These are phyloP conservation scores for Calonectria pteridis DNA, from an alignment of 2,329 filamentous ascomycete species.

Conservation along the genomic window DNA sequence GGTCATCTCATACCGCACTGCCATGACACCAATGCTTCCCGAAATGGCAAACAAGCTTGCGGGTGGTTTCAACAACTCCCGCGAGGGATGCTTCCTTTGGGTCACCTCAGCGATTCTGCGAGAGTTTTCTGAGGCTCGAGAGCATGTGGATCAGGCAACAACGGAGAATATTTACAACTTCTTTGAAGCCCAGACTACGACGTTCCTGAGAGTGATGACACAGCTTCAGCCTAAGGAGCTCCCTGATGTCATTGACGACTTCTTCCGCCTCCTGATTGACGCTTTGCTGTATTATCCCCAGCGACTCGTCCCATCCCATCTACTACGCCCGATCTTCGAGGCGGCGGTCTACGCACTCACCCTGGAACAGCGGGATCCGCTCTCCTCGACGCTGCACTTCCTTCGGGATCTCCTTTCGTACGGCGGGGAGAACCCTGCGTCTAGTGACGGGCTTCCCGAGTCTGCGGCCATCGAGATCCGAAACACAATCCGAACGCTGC, in stretches of 20 bases:
- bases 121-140: slow-evolving; percentile 92
- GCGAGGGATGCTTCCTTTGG: slow-evolving; percentile 99
- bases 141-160: slow-evolving; percentile 84
- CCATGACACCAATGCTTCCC: slow-evolving; percentile 86
- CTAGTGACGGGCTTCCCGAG: slow-evolving; percentile 67
- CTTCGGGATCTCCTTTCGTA: slow-evolving; percentile 92
- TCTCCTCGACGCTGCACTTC: slow-evolving; percentile 93
- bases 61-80: slow-evolving; percentile 84
- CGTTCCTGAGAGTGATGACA: slow-evolving; percentile 89
- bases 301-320: slow-evolving; percentile 81
- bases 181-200: slow-evolving; percentile 92
- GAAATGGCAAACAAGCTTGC: slow-evolving; percentile 90
- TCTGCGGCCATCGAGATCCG: slow-evolving; percentile 77
- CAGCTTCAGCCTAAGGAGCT: slow-evolving; percentile 81
- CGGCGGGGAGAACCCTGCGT: slow-evolving; percentile 80
- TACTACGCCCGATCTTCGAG: slow-evolving; percentile 87
- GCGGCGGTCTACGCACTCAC: slow-evolving; percentile 89
- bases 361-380: slow-evolving; percentile 90
- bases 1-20: slow-evolving; percentile 94
- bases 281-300: slow-evolving; percentile 93
- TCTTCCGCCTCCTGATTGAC: slow-evolving; percentile 93
- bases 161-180: slow-evolving; percentile 92
- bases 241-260: slow-evolving; percentile 91
- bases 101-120: slow-evolving; percentile 94
- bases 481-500: slow-evolving; percentile 78